A percentile compares a stretch with the other conserved stretches of the same genome.
These are phyloP conservation scores for Amanita thiersii DNA, from an alignment of 768 basidiomycete genomes.

Conservation along the genomic window DNA sequence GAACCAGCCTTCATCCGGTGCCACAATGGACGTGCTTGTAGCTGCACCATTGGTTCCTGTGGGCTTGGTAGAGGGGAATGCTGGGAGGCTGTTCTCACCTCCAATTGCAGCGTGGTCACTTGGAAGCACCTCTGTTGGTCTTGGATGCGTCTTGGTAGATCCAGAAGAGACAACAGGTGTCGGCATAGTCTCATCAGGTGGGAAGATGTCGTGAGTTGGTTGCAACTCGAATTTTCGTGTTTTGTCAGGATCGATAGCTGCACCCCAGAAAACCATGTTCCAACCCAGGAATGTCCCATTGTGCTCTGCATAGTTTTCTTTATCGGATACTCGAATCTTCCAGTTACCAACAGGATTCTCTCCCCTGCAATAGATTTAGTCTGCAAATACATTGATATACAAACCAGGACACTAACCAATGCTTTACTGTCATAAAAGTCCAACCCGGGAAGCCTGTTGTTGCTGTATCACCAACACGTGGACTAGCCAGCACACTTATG, in stretches of 20 bases:
- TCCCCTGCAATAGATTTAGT: conserved; percentile 50
- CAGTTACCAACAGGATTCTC: conserved; percentile 88
- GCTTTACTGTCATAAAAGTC: conserved; percentile 98
- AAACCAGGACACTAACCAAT: conserved; percentile 63
- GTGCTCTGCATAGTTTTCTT: conserved; percentile 40
- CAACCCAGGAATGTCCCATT: conserved; percentile 79
- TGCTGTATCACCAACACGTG: conserved; percentile 57
- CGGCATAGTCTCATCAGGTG: conserved; percentile 30
- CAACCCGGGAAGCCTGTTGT: conserved; percentile 80
- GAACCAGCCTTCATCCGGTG: conserved; percentile 82
- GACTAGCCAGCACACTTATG: conserved; percentile 73
- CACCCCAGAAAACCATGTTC: conserved; percentile 92
- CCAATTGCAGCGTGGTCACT: conserved; percentile 74
- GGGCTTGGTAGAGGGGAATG: conserved; percentile 37
- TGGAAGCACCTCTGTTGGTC: conserved; percentile 84
- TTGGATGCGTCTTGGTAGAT: conserved; percentile 57
- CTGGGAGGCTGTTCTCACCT: conserved; percentile 76
- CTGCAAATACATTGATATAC: conserved; percentile 6
- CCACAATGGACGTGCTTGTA: conserved; percentile 44
- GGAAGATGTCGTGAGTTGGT: conserved; percentile 39
- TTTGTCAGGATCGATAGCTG: conserved; percentile 62
- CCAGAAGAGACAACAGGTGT: conserved; percentile 27
- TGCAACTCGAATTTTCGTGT: conserved; percentile 58
- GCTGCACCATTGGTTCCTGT: conserved; percentile 16
- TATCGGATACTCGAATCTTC: conserved; percentile 84